Evolutionary conservation across 805 yeast species (phyloP).

Genomic region (Vanderwaltozyma tropicalis): DNA sequence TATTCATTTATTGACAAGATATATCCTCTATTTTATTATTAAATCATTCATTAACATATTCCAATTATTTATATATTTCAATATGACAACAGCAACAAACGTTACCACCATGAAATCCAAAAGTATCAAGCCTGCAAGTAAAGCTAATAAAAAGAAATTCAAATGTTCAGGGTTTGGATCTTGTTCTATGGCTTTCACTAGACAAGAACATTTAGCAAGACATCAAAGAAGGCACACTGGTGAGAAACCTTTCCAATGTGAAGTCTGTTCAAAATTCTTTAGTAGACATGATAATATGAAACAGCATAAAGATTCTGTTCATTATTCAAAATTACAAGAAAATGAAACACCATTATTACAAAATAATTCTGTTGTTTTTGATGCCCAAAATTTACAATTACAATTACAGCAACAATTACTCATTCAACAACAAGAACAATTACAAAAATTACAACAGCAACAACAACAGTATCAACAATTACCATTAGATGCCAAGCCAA

Average conservation of each 20-base stretch:
- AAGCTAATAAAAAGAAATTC: slow-evolving; percentile 1
- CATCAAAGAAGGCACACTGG: slow-evolving; percentile 92
- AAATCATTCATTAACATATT: too few species aligned
- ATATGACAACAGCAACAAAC: too few species aligned
- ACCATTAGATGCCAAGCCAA: too few species aligned
- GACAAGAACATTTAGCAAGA: slow-evolving; percentile 85
- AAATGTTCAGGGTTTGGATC: slow-evolving; percentile 72
- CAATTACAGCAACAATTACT: not conserved
- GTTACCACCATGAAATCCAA: too few species aligned
- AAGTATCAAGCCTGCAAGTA: not conserved
- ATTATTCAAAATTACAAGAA: slow-evolving; percentile 22
- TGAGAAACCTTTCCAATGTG: slow-evolving; percentile 84
- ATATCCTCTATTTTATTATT: too few species aligned
- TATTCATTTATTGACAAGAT: too few species aligned
- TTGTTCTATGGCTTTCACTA: slow-evolving; percentile 78
- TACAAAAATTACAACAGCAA: too few species aligned
- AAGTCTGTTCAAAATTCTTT: slow-evolving; percentile 66
- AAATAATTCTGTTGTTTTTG: too few species aligned
- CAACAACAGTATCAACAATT: too few species aligned
- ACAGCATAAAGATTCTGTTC: slow-evolving; percentile 84
- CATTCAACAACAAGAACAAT: not conserved
- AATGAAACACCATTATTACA: not conserved
- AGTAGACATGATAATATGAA: slow-evolving; percentile 82
- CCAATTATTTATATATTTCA: not conserved
- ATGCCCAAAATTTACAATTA: too few species aligned